These are phyloP conservation scores for Suillus clintonianus DNA, from an alignment of 768 basidiomycete species.

Conservation along the genomic window DNA sequence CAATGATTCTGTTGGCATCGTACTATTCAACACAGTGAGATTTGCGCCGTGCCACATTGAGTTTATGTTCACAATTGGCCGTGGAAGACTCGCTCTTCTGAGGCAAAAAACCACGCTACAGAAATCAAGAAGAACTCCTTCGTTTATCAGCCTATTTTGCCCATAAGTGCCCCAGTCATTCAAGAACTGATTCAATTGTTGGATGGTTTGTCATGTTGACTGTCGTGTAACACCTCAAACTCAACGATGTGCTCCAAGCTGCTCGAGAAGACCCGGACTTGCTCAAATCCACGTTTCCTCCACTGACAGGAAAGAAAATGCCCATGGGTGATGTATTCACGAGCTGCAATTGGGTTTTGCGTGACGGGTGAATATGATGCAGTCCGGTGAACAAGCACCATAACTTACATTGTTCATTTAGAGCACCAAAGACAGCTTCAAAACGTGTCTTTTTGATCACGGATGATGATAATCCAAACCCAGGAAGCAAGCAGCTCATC, in stretches of 20 bases:
- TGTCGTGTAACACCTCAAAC: background rate
- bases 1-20: conserved; percentile 85
- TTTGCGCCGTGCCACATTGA: background rate
- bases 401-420: conserved; percentile 27
- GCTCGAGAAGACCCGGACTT: conserved; percentile 63
- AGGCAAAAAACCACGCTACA: conserved; percentile 42
- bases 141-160: conserved; percentile 75
- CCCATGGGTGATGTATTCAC: conserved; percentile 90
- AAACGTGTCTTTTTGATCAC: conserved; percentile 94
- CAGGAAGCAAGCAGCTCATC: conserved; percentile 57
- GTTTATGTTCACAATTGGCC: background rate
- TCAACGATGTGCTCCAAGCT: conserved; percentile 41
- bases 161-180: conserved; percentile 79
- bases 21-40: conserved; percentile 91
- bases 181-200: conserved; percentile 76
- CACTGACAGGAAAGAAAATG: conserved; percentile 54
- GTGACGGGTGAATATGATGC: conserved; percentile 64
- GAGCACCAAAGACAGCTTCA: conserved; percentile 85
- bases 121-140: conserved; percentile 72
- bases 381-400: conserved; percentile 1
- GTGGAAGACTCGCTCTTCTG: conserved; percentile 24
- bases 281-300: conserved; percentile 64
- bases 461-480: conserved; percentile 55
- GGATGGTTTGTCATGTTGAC: conserved; percentile 55
- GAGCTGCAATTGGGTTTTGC: conserved; percentile 86